Conservation (phyloP, 2,329 filamentous ascomycete genomes). For the Clonostachys solani region DNA sequence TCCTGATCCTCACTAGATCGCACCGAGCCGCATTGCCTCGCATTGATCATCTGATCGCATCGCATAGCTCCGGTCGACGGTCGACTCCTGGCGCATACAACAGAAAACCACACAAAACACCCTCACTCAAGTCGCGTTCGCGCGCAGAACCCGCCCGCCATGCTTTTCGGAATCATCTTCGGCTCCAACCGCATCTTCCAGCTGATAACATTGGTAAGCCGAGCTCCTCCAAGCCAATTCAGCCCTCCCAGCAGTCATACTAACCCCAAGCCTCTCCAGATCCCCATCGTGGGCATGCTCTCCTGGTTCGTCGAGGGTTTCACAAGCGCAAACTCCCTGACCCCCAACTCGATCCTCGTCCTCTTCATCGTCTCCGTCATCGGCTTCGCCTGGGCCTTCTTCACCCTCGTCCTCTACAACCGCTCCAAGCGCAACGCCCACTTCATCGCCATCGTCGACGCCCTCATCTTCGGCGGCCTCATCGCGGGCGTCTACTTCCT, state of each 20-base stretch:
- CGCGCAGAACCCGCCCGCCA: constrained; percentile 25
- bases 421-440: constrained; percentile 55
- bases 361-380: constrained; percentile 65
- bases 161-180: constrained; percentile 62
- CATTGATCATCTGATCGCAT: no score
- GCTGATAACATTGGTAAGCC: constrained; percentile 57
- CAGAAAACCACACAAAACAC: neutral
- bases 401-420: constrained; percentile 64
- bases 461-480: constrained; percentile 58
- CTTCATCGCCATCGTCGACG: constrained; percentile 57
- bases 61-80: no score
- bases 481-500: constrained; percentile 59
- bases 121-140: neutral
- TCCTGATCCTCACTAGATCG: no score
- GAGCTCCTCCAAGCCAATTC: neutral
- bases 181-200: constrained; percentile 57
- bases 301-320: constrained; percentile 62
- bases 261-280: constrained; percentile 30
- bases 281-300: constrained; percentile 63
- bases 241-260: neutral
- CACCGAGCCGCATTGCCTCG: no score
- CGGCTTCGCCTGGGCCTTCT: constrained; percentile 58
- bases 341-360: constrained; percentile 59
- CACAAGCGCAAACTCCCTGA: constrained; percentile 49
- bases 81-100: neutral